Evolutionary conservation across 1,284 basidiomycete species (phyloP).

Genomic region (Malassezia nana): DNA sequence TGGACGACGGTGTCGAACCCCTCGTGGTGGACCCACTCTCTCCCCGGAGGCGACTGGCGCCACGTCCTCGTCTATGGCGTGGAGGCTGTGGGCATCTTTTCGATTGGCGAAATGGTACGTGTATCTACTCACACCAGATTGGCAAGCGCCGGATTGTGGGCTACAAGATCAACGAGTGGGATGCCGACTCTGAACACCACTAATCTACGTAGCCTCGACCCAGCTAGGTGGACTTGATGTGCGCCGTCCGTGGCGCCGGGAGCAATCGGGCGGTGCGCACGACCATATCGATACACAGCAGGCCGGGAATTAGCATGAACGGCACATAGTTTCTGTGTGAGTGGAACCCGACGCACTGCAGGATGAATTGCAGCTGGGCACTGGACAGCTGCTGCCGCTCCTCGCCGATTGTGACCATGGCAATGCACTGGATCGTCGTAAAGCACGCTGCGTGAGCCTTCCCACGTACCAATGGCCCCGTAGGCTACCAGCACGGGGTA

Average conservation of each 20-base stretch:
- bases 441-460: conserved; percentile 3
- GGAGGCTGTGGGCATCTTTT: conserved; percentile 79
- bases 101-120: conserved; percentile 46
- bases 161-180: conserved; percentile 11
- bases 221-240: neutral
- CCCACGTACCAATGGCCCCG: conserved; percentile 11
- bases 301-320: conserved; percentile 12
- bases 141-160: conserved; percentile 20
- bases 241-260: neutral
- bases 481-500: conserved; percentile 18
- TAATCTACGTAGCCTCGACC: neutral
- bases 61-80: conserved; percentile 67
- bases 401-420: conserved; percentile 14
- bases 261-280: conserved; percentile 2
- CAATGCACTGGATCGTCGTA: conserved; percentile 21
- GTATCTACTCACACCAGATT: conserved; percentile 5
- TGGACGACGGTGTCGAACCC: conserved; percentile 61
- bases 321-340: conserved; percentile 16
- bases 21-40: conserved; percentile 62
- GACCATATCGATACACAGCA: conserved; percentile 8
- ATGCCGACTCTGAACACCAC: conserved; percentile 7
- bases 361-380: conserved; percentile 12
- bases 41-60: conserved; percentile 66
- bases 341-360: conserved; percentile 12
- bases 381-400: conserved; percentile 13